Conservation (phyloP, 2,329 filamentous ascomycete genomes). For the Sordariomycetes sp. region DNA sequence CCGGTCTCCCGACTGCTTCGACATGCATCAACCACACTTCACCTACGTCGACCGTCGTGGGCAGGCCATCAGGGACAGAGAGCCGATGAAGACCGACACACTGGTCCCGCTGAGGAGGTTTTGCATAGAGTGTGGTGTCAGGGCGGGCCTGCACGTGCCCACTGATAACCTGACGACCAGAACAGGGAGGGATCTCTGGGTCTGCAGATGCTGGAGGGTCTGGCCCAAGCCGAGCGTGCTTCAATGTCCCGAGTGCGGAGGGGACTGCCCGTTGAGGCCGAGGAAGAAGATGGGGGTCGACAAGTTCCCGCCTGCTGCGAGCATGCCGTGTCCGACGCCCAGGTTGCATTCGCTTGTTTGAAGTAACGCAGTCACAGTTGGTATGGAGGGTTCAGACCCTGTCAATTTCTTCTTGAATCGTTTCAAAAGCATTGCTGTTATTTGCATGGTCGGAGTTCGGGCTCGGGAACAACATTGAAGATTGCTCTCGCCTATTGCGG, state of each 20-base stretch:
- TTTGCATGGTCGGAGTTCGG: too few species aligned
- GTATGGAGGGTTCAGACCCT: too few species aligned
- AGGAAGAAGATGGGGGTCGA: slow-evolving; percentile 12
- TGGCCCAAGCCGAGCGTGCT: slow-evolving; percentile 25
- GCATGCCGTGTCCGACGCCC: not conserved
- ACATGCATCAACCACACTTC: slow-evolving; percentile 22
- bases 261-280: slow-evolving; percentile 24
- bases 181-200: slow-evolving; percentile 27
- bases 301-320: slow-evolving; percentile 2
- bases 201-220: slow-evolving; percentile 26
- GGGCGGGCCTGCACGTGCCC: slow-evolving; percentile 23
- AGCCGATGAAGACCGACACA: slow-evolving; percentile 16
- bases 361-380: not conserved
- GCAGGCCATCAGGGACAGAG: slow-evolving; percentile 16
- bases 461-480: too few species aligned
- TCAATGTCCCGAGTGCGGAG: slow-evolving; percentile 23
- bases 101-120: slow-evolving; percentile 25
- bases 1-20: slow-evolving; percentile 27
- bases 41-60: slow-evolving; percentile 21
- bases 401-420: too few species aligned
- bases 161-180: slow-evolving; percentile 27
- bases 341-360: not conserved
- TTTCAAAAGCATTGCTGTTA: too few species aligned
- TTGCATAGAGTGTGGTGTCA: slow-evolving; percentile 31
- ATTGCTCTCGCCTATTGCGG: too few species aligned